Base-by-base conservation (phyloP, 2,329 filamentous ascomycete genomes). In the Diaporthe sp. region DNA sequence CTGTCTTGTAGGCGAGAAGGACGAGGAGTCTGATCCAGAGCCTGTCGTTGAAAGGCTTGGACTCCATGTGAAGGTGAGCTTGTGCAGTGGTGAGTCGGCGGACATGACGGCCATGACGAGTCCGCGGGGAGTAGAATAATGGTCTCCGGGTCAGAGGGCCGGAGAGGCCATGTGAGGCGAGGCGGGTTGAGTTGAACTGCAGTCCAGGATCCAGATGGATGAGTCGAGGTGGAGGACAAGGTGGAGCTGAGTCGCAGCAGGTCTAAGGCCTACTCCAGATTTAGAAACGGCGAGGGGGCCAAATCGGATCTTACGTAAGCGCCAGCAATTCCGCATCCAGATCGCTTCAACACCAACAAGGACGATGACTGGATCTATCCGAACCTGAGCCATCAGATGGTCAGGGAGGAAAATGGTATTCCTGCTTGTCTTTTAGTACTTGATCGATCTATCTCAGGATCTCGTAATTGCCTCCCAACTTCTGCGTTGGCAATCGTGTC, bases 1-100 rank as follows among this genome's bases (percentile, higher is more conserved):
- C 58, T 8, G 71, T 73, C 71, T 65, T 73, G 58, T 65, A 73
- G 46, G 71, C 71, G 58, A 73, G 58, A 62, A 73, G 58, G 34
- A 73, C 58, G 22, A 73, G 71, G 37, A 73, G 71, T 73, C 31
- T 65, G 60, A 65, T 73, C 71, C 71, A 73, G n/a, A 73, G 71
- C 71, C 42, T 55, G 71, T 73, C 71, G 51, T 73, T 73, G 37
- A 65, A 46, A 9, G 71, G 58, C 37, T 57, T 55, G 17, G 71
- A 73, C 49, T 73, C 71, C 71, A 73, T 73, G 71, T 28, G 71
- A 62, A 19, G 46, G 44, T 25, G 58, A 25, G 34, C 17, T 22
- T 17, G 28, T 17, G 46, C n/a, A n/a, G 25, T 55, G 46, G 49
- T 44, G 58, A 73, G 46, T 28, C 25, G 5, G 15, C 71, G 8